These are phyloP conservation scores for Blastobotrys terrestris DNA, from an alignment of 805 yeast species.

Conservation along the genomic window DNA sequence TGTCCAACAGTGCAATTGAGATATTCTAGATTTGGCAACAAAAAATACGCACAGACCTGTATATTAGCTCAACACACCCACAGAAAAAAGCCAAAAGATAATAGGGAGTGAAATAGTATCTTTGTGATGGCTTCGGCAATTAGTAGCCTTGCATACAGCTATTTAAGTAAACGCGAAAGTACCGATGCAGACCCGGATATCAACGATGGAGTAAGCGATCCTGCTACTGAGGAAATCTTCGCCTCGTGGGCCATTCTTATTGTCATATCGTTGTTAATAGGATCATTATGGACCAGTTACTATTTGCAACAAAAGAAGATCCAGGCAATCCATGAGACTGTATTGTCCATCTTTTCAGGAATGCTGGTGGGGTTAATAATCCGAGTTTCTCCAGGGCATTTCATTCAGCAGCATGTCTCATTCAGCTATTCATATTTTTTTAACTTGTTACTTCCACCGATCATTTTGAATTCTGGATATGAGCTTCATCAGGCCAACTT, in stretches of 20 bases:
- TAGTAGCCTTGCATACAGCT: conserved; percentile 2
- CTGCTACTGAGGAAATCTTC: conserved; percentile 90
- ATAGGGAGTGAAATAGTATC: not conserved
- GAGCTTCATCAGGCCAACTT: conserved; percentile 94
- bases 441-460: conserved; percentile 91
- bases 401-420: conserved; percentile 93
- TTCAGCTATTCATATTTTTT: conserved; percentile 92
- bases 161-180: conserved; percentile 26
- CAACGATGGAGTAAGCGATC: conserved; percentile 63
- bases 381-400: conserved; percentile 90
- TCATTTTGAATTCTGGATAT: conserved; percentile 91
- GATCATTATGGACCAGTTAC: conserved; percentile 93
- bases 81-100: not conserved
- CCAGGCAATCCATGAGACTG: conserved; percentile 97
- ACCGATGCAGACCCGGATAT: conserved; percentile 34
- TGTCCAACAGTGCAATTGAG: not conserved
- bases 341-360: conserved; percentile 90
- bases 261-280: conserved; percentile 66
- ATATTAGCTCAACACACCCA: not conserved
- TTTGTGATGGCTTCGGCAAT: not conserved
- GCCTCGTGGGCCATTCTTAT: conserved; percentile 97
- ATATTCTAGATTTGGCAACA: not conserved
- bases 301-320: conserved; percentile 85
- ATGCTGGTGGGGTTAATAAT: conserved; percentile 92
- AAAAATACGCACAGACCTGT: not conserved